phyloP scores from a whole-genome alignment of 805 yeast genomes.

The Cyberlindnera petersonii region DNA sequence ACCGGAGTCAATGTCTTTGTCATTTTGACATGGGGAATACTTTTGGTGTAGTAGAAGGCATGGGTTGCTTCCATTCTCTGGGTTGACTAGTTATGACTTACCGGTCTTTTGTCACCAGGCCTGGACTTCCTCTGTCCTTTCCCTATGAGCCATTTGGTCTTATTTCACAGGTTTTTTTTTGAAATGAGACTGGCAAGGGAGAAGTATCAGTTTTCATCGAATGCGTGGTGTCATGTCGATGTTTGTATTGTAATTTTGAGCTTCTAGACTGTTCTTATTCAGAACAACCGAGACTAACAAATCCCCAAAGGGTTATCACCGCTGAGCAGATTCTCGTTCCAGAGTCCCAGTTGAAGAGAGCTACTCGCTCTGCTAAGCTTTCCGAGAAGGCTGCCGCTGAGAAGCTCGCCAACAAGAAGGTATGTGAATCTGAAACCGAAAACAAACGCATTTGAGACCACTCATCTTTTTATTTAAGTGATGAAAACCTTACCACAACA shows the following conservation, averaged over 20 bases:
- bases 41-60: constrained; percentile 24
- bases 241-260: constrained; percentile 8
- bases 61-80: constrained; percentile 21
- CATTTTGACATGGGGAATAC: constrained; percentile 8
- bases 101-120: constrained; percentile 9
- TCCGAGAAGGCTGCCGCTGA: constrained; percentile 77
- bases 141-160: constrained; percentile 4
- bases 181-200: constrained; percentile 7
- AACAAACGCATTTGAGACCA: no score
- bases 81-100: constrained; percentile 3
- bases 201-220: constrained; percentile 25
- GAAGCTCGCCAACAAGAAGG: constrained; percentile 73
- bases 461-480: constrained; percentile 22
- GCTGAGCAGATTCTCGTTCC: constrained; percentile 50
- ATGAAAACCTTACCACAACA: constrained; percentile 50
- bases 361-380: constrained; percentile 73
- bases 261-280: constrained; percentile 4
- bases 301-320: constrained; percentile 28
- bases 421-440: constrained; percentile 51
- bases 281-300: constrained; percentile 11
- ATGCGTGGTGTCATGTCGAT: constrained; percentile 32
- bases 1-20: constrained; percentile 9
- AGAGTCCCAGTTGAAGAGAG: constrained; percentile 83
- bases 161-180: no score
- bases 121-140: constrained; percentile 29